Conservation (phyloP, 2,329 filamentous ascomycete species). For the Microcera coccophila region DNA sequence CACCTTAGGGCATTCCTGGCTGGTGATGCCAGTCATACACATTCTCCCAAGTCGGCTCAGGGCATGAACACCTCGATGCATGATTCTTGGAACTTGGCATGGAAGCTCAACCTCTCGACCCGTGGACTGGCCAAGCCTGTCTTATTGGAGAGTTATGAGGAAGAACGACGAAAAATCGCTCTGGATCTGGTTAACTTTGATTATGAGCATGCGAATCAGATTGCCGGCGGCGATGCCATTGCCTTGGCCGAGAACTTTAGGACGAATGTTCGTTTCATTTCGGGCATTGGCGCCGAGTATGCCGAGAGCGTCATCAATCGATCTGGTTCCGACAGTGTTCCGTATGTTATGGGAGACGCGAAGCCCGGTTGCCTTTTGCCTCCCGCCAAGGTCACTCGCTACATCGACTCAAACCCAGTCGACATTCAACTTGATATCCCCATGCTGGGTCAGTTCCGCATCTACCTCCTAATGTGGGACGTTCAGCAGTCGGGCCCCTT, state of each 20-base stretch:
- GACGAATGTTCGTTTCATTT: slow-evolving; percentile 69
- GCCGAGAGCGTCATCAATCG: slow-evolving; percentile 49
- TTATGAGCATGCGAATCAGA: slow-evolving; percentile 54
- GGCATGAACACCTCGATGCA: slow-evolving; percentile 61
- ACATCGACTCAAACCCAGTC: slow-evolving; percentile 73
- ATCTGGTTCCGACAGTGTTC: slow-evolving; percentile 31
- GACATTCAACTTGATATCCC: slow-evolving; percentile 76
- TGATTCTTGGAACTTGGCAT: slow-evolving; percentile 59
- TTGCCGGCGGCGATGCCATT: slow-evolving; percentile 58
- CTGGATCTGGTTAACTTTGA: slow-evolving; percentile 58
- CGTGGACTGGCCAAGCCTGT: slow-evolving; percentile 52
- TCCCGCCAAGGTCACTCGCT: slow-evolving; percentile 68
- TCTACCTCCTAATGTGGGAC: slow-evolving; percentile 67
- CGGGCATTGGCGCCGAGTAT: slow-evolving; percentile 64
- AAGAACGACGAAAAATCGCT: slow-evolving; percentile 60
- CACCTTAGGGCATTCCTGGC: slow-evolving; percentile 62
- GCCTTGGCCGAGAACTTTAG: slow-evolving; percentile 66
- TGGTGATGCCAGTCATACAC: slow-evolving; percentile 68
- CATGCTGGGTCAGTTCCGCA: slow-evolving; percentile 70
- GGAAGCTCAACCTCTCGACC: slow-evolving; percentile 50
- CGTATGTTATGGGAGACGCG: slow-evolving; percentile 45
- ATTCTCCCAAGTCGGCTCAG: slow-evolving; percentile 68
- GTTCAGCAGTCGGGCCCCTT: slow-evolving; percentile 54
- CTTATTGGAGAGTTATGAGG: slow-evolving; percentile 58
- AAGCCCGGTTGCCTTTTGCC: slow-evolving; percentile 55